Evolutionary conservation across 768 basidiomycete genomes (phyloP), one percentile per base, ranked within the genome.

Genomic region (Vishniacozyma victoriae): DNA sequence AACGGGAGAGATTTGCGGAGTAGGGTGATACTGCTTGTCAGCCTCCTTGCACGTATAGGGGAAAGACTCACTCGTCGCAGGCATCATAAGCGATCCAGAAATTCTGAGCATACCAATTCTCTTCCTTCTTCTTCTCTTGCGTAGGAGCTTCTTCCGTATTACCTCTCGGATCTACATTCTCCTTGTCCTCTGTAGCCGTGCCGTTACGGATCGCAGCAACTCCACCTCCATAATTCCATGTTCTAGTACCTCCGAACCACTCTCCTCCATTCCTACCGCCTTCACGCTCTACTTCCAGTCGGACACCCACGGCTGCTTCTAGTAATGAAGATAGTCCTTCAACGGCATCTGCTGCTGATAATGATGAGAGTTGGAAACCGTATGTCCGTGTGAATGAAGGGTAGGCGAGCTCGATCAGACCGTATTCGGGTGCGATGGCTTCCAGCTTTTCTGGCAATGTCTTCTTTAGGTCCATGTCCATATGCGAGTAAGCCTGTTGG

Each of bases 61-160:
- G 29, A 33, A 9, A 14, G 4, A 77, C 90, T 77, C 71, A 96
- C 93, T 96, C 84, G 50, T 79, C 71, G 45, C 95, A 80, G 3
- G 93, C 86, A 67, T 96, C 93, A 68, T 85, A 96, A 2, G 90
- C 89, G 9, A 80, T 79, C 95, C 95, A 99, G 64, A 97, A 99
- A 71, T 96, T 97, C 69, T 77, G 79, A 38, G 85, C 79, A 84
- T 88, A 87, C 85, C 87, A 91, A 44, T 80, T 75, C 26, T 82
- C 76, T 52, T 82, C 80, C 58, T 76, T 75, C 52, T 65, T 66
- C 48, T 54, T 59, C 45, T 60, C 64, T 38, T 55, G 48, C 11
- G 55, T 60, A 9, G 50, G 57, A n/a, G 50, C 61, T 20, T 48
- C 50, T 18, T 25, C 36, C 27, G 73, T 74, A 42, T 69, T 69